Percentiles rank a stretch among this genome's conserved stretches.
Evolutionary conservation across 176 grass and related monocot genomes (phyloP).

Genomic region (Alloteropsis semialata): DNA sequence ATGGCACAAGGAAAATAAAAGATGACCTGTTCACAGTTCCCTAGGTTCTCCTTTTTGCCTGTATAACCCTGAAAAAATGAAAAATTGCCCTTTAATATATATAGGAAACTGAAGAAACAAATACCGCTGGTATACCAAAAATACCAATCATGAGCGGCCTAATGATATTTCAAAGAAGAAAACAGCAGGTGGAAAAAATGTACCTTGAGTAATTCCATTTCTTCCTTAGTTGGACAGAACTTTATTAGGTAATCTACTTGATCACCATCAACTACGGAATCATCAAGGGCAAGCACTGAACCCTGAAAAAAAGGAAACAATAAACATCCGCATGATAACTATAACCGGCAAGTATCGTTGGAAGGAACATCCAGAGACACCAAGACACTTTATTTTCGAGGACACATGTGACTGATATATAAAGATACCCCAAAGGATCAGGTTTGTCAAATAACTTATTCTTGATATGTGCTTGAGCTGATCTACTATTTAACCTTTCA

Average conservation of each 20-base stretch:
- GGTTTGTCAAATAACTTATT: background rate
- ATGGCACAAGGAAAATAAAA: slow-evolving; percentile 23
- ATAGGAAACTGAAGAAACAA: background rate
- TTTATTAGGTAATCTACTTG: slow-evolving; percentile 94
- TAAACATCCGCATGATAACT: slow-evolving; percentile 9
- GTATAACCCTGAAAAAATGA: slow-evolving; percentile 60
- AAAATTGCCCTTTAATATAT: background rate
- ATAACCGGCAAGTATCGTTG: background rate
- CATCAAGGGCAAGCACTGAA: slow-evolving; percentile 74
- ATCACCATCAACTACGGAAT: slow-evolving; percentile 80
- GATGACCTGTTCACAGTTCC: slow-evolving; percentile 94
- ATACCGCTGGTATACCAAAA: background rate
- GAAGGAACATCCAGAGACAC: background rate
- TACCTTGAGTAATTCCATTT: slow-evolving; percentile 90
- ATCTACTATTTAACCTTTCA: too few relatives aligned
- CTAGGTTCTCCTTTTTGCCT: slow-evolving; percentile 72
- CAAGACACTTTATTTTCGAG: background rate
- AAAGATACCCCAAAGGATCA: background rate
- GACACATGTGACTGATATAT: slow-evolving; percentile 2
- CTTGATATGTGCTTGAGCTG: background rate
- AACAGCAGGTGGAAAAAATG: slow-evolving; percentile 6
- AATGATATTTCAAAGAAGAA: slow-evolving; percentile 39
- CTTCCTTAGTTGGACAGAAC: slow-evolving; percentile 94
- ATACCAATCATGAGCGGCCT: background rate
- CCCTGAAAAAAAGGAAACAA: slow-evolving; percentile 46